A percentile compares a stretch with the other conserved stretches of the same genome.
These are phyloP conservation scores for Prunus fruticosa DNA, from an alignment of 306 rosid species.

Conservation along the genomic window DNA sequence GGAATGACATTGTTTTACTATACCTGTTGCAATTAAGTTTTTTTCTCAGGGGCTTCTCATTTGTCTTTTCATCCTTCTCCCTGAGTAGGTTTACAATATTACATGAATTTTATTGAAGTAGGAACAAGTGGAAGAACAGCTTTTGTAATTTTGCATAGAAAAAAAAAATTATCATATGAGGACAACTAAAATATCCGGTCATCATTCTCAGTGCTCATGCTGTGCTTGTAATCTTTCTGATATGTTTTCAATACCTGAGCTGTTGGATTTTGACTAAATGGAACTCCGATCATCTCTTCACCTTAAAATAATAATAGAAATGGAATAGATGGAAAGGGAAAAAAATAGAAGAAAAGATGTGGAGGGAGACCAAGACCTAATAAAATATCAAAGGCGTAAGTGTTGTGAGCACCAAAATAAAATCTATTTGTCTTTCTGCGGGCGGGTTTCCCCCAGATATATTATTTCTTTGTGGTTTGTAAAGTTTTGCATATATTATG, in stretches of 20 bases:
- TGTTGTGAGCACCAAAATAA: not conserved
- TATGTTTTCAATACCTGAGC: not conserved
- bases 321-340: not conserved
- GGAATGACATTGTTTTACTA: no score
- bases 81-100: no score
- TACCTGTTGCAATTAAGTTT: no score
- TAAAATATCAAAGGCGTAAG: not conserved
- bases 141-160: no score
- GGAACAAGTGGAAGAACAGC: no score
- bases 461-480: constrained; percentile 16
- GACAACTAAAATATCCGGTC: not conserved
- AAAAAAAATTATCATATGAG: not conserved
- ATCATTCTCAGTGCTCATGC: not conserved
- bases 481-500: not conserved
- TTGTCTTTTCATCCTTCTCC: no score
- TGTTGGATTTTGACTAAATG: not conserved
- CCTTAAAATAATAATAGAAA: not conserved
- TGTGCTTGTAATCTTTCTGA: not conserved
- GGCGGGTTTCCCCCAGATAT: not conserved
- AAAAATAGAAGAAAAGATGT: not conserved
- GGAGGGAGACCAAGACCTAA: not conserved
- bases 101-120: no score
- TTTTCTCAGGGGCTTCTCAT: no score
- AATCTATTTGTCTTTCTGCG: constrained; percentile 1
- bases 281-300: not conserved